phyloP scores from a whole-genome alignment of 2,329 filamentous ascomycete genomes.

The Penicillium sp. region DNA sequence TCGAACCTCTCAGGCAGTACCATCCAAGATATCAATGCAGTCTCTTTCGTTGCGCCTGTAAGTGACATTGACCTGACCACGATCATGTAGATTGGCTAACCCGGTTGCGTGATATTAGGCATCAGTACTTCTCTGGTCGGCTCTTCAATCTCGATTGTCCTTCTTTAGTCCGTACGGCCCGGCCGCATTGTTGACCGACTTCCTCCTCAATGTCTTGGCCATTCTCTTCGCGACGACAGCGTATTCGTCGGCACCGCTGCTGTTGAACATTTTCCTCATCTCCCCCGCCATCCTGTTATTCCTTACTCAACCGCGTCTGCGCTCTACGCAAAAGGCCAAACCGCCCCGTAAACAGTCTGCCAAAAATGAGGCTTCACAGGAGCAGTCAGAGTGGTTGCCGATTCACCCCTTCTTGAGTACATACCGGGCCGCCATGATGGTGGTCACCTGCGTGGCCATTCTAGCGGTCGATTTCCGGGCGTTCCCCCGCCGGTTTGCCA shows the following conservation, averaged over 20 bases:
- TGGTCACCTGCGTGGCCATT: constrained; percentile 82
- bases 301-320: constrained; percentile 32
- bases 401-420: constrained; percentile 87
- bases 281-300: constrained; percentile 63
- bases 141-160: constrained; percentile 72
- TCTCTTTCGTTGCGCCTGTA: constrained; percentile 82
- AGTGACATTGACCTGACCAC: neutral
- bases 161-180: constrained; percentile 74
- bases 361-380: constrained; percentile 19
- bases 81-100: neutral
- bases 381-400: constrained; percentile 54
- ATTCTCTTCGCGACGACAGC: constrained; percentile 80
- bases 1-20: constrained; percentile 80
- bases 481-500: constrained; percentile 90
- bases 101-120: constrained; percentile 49
- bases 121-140: constrained; percentile 79
- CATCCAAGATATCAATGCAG: constrained; percentile 77
- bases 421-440: constrained; percentile 86
- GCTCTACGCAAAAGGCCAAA: constrained; percentile 32
- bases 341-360: constrained; percentile 23
- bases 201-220: constrained; percentile 75
- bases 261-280: constrained; percentile 69
- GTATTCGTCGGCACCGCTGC: constrained; percentile 67
- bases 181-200: constrained; percentile 68
- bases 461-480: constrained; percentile 93